phyloP scores from a whole-genome alignment of 805 yeast species.

The Suhomyces prunicola region DNA sequence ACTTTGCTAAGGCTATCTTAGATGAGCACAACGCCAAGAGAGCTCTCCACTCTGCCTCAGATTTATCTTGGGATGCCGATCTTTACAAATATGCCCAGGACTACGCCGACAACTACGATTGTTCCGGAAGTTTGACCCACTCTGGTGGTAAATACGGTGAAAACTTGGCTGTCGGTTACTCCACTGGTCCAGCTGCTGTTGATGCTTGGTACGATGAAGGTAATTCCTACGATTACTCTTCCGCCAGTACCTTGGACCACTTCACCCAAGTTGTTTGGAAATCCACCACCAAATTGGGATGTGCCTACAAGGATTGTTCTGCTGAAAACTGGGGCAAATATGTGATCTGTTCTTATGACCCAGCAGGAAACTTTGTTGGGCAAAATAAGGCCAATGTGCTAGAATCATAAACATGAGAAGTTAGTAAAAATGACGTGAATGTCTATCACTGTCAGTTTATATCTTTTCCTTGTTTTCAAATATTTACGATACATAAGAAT shows the following conservation, averaged over 20 bases:
- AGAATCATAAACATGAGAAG: slow-evolving; percentile 5
- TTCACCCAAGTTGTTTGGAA: slow-evolving; percentile 83
- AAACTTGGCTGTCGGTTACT: slow-evolving; percentile 27
- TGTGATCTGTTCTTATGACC: slow-evolving; percentile 69
- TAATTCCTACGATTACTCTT: slow-evolving; percentile 17
- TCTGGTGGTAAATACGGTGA: slow-evolving; percentile 42
- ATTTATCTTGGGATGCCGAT: slow-evolving; percentile 53
- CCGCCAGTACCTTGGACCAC: slow-evolving; percentile 48
- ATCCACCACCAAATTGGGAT: slow-evolving; percentile 58
- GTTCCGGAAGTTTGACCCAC: slow-evolving; percentile 30
- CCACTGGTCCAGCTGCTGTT: slow-evolving; percentile 28
- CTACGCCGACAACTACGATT: slow-evolving; percentile 27
- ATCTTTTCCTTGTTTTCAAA: neutral
- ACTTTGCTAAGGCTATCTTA: slow-evolving; percentile 46
- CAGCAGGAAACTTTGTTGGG: slow-evolving; percentile 69
- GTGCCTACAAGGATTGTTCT: slow-evolving; percentile 64
- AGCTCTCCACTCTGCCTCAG: slow-evolving; percentile 48
- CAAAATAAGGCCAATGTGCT: slow-evolving; percentile 15
- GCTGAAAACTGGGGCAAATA: slow-evolving; percentile 48
- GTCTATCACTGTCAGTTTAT: neutral
- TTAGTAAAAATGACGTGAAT: neutral
- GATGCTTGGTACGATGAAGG: slow-evolving; percentile 43
- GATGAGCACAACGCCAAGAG: slow-evolving; percentile 61
- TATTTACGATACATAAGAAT: neutral
- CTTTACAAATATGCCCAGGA: slow-evolving; percentile 53